phyloP scores from a whole-genome alignment of 2,329 filamentous ascomycete genomes.

The Diaporthe capsici region DNA sequence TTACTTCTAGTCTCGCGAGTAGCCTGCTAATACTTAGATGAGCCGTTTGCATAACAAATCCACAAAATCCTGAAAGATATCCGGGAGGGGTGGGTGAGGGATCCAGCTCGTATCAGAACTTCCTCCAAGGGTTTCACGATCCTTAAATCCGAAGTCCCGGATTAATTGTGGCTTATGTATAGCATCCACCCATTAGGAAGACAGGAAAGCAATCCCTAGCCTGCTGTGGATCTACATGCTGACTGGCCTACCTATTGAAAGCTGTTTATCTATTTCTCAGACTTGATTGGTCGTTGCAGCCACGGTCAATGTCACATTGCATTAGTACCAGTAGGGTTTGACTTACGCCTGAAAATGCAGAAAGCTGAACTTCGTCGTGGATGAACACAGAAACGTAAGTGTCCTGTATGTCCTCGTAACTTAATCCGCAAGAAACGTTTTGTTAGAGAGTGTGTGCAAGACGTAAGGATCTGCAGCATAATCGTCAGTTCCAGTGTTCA shows the following conservation, averaged over 20 bases:
- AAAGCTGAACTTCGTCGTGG: neutral
- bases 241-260: neutral
- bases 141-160: too few relatives aligned
- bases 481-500: neutral
- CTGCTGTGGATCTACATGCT: too few relatives aligned
- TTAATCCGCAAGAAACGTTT: neutral
- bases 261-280: neutral
- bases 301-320: neutral
- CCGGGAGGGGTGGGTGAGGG: too few relatives aligned
- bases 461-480: neutral
- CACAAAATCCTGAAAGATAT: too few relatives aligned
- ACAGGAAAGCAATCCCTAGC: too few relatives aligned
- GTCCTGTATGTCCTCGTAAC: neutral
- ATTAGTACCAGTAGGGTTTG: neutral
- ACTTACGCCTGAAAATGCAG: neutral
- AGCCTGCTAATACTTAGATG: too few relatives aligned
- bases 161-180: too few relatives aligned
- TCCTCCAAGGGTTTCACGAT: too few relatives aligned
- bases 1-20: too few relatives aligned
- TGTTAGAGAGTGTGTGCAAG: neutral
- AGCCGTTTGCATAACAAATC: too few relatives aligned
- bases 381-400: neutral
- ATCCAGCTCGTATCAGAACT: too few relatives aligned
- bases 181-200: too few relatives aligned
- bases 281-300: neutral